Evolutionary conservation across 306 rosid species (phyloP), one percentile per base, ranked within the genome.

Genomic region (Acacia melanoxylon): DNA sequence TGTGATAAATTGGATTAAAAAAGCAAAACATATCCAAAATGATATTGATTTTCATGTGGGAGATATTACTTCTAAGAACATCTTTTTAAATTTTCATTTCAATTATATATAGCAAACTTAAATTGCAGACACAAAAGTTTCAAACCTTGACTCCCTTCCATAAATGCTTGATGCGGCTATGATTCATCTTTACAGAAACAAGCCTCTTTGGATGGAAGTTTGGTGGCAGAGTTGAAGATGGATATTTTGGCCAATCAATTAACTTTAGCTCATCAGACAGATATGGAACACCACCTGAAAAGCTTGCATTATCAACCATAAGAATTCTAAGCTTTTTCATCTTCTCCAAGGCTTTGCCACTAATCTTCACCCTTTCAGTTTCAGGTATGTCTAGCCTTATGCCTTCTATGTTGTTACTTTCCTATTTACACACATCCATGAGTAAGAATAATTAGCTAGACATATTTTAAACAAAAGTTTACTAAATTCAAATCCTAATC

Each of bases 291-390:
- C 29, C 76, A 24, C 52, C 22, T 22, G 72, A 41, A 75, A 82
- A 8, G 10, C 68, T 17, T 61, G 62, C 81, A 69, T 10, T 69
- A 15, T 20, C 9, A 8, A 82, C 54, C 45, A 54, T 42, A 20
- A 82, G 66, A 44, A 76, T n/a, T 71, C 74, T 77, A 16, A 82
- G 80, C 19, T 29, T 68, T 33, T 75, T 82, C 85, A 82, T 75
- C 20, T 75, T 81, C 24, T 9, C 44, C 35, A 72, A 45, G 45
- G 72, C 51, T 37, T 73, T 31, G 31, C 35, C 42, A 27, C 14
- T 33, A 22, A 62, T 51, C 29, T 40, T 16, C 20, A 45, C 67
- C n/a, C 22, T 14, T 33, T 81, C 68, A 10, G 25, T 6, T 61
- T 81, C 66, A n/a, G 68, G 74, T 2, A 73, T 25, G 31, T 42